Base-by-base conservation (phyloP, 2,329 filamentous ascomycete genomes). In the Aureobasidium sp. region DNA sequence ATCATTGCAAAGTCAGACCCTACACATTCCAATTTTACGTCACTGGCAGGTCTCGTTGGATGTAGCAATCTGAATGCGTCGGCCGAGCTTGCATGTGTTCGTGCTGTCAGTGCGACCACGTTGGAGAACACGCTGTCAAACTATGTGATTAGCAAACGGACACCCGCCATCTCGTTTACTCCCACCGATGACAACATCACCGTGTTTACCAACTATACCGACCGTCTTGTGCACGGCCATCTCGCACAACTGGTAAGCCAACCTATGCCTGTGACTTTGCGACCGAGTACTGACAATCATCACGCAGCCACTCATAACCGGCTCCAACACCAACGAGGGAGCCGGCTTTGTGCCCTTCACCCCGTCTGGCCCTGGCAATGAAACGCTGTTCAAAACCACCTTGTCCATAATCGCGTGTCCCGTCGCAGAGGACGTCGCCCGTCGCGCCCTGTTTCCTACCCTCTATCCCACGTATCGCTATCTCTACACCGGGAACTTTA, bases 401-500 rank as follows among this genome's bases (percentile, higher is more conserved):
- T 47, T 65, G 6, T 64, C 45, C 11, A 49, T 65, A 34, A 66
- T 65, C 15, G 62, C 64, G 15, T 65, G 64, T 45, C 64, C 62
- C n/a, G 59, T 62, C 17, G 58, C 44, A 3, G 2, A 22, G 14
- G 65, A 61, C 17, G 59, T 65, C 1, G 55, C 41, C 31, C 41
- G 55, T 3, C 41, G 55, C 12, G 39, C 62, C 29, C 52, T 56
- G 20, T 22, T 29, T 6, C 22, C 56, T 67, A 17, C 37, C 34
- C 66, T 67, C 20, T 62, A 69, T 7, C 68, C 70, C 5, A 75
- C 75, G 5, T 77, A 72, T 65, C 75, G 75, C 11, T 77, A 75
- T 64, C 69, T 72, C 52, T 76, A 74, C 62, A 71, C 71, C 5
- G 75, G 75, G 44, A 71, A 73, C 51, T 77, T 76, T 62, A 69